phyloP scores from a whole-genome alignment of 1,284 basidiomycete species.

The Gomphus bonarii region DNA sequence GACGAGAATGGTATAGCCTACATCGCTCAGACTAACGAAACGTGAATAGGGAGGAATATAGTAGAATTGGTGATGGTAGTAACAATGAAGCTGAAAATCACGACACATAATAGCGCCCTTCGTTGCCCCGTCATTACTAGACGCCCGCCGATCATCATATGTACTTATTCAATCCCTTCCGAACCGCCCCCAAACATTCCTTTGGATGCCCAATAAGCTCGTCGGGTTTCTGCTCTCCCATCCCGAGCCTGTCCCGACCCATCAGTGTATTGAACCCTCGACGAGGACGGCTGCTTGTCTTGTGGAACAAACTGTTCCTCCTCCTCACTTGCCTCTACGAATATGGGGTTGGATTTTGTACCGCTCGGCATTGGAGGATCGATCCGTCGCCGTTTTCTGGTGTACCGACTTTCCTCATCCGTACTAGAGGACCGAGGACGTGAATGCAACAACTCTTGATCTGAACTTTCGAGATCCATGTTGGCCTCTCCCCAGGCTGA shows the following conservation, averaged over 20 bases:
- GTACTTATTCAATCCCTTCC: neutral
- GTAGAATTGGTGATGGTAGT: neutral
- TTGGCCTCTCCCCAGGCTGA: constrained; percentile 34
- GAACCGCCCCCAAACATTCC: constrained; percentile 3
- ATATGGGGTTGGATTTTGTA: neutral
- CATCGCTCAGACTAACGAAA: neutral
- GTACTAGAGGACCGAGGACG: neutral
- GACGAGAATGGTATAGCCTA: neutral
- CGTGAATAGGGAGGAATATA: neutral
- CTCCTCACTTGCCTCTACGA: constrained; percentile 9
- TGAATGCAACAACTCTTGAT: constrained; percentile 13
- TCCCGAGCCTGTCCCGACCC: neutral
- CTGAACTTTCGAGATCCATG: constrained; percentile 22
- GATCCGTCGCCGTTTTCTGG: neutral
- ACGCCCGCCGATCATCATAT: neutral
- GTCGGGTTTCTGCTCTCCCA: neutral
- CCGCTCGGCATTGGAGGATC: neutral
- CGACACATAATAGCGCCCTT: neutral
- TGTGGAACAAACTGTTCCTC: neutral
- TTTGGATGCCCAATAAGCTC: constrained; percentile 11
- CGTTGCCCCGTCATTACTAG: neutral
- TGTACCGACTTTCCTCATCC: constrained; percentile 2
- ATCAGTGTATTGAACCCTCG: neutral
- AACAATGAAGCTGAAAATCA: neutral
- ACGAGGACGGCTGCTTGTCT: neutral